phyloP scores from a whole-genome alignment of 306 rosid species.

The Arachis stenosperma region DNA sequence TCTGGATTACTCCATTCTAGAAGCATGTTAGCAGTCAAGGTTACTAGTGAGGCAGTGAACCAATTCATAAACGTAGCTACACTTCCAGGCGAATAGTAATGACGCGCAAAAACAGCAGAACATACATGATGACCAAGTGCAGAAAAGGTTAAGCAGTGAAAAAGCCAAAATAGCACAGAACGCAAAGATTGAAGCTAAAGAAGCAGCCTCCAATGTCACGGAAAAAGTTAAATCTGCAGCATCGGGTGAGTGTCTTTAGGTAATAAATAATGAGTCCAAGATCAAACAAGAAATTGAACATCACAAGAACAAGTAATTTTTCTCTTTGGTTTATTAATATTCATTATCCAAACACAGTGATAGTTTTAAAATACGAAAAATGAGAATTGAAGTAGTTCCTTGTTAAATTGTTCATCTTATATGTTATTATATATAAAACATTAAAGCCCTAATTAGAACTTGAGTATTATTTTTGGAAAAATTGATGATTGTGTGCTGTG shows the following conservation, averaged over 20 bases:
- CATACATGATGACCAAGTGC: not conserved
- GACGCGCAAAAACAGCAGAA: not conserved
- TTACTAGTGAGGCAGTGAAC: constrained; percentile 61
- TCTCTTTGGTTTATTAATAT: too few species aligned
- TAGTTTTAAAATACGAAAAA: too few species aligned
- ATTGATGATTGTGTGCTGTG: not conserved
- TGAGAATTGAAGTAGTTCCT: too few species aligned
- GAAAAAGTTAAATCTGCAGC: constrained; percentile 35
- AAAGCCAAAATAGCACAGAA: not conserved
- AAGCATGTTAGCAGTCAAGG: constrained; percentile 70
- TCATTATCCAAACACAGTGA: too few species aligned
- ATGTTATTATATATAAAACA: too few species aligned
- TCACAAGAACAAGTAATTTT: too few species aligned
- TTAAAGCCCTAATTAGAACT: too few species aligned
- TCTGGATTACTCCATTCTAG: constrained; percentile 69
- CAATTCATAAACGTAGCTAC: constrained; percentile 69
- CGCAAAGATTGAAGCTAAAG: constrained; percentile 27
- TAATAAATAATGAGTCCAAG: too few species aligned
- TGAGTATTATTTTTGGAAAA: too few species aligned
- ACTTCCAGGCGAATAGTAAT: constrained; percentile 47
- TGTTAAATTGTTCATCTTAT: too few species aligned
- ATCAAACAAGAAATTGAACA: too few species aligned
- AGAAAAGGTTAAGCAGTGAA: not conserved
- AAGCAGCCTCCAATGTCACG: constrained; percentile 30
- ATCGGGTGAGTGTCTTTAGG: constrained; percentile 36